Evolutionary conservation across 176 grass and related monocot species (phyloP).

Genomic region (Rhynchospora breviuscula): DNA sequence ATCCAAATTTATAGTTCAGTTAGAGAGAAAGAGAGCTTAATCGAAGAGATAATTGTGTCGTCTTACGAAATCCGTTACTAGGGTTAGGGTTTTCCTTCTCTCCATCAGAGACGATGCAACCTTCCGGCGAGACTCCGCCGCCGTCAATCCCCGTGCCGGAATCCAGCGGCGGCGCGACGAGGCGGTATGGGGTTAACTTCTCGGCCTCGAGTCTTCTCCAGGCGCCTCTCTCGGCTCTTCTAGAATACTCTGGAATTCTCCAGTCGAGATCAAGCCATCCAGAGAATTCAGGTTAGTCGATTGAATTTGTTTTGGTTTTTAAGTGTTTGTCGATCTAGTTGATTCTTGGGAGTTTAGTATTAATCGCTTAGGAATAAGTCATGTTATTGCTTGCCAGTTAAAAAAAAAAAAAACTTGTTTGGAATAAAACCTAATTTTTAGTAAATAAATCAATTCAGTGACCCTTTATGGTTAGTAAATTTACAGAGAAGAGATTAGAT

Average conservation of each 20-base stretch:
- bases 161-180: conserved; percentile 28
- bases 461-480: neutral
- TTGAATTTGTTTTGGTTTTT: neutral
- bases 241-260: conserved; percentile 90
- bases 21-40: neutral
- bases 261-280: conserved; percentile 33
- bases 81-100: conserved; percentile 24
- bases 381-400: neutral
- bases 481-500: neutral
- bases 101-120: conserved; percentile 42
- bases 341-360: neutral
- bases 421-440: neutral
- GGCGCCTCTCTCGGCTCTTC: conserved; percentile 71
- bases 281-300: conserved; percentile 20
- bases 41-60: neutral
- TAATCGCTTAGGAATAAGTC: neutral
- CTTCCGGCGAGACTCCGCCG: conserved; percentile 1
- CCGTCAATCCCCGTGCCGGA: neutral
- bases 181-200: conserved; percentile 80
- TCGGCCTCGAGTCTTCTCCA: conserved; percentile 84
- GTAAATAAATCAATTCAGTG: neutral
- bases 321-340: conserved; percentile 4
- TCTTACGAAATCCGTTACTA: neutral
- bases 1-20: neutral
- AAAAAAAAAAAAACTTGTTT: neutral